Conservation (phyloP, 306 rosid genomes). For the Heteromeles arbutifolia region DNA sequence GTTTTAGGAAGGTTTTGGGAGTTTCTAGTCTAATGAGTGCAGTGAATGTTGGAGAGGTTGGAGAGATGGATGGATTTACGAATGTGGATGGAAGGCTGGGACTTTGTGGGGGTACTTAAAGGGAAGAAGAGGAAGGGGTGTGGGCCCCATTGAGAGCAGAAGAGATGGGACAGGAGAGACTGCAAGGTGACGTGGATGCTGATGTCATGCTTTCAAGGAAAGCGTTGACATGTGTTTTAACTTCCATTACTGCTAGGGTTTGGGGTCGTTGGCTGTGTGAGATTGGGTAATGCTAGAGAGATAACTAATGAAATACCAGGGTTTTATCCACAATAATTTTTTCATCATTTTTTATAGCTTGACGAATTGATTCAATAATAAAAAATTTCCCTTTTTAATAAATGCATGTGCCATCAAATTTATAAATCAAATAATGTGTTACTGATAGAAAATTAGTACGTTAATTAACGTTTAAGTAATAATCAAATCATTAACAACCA, state of each 20-base stretch:
- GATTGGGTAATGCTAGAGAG: no score
- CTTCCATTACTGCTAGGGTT: not conserved
- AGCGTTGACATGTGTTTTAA: slow-evolving; percentile 46
- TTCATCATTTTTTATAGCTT: no score
- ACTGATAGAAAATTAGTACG: no score
- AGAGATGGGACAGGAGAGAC: not conserved
- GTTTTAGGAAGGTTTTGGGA: not conserved
- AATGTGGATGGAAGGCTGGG: not conserved
- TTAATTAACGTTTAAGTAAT: no score
- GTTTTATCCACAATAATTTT: no score
- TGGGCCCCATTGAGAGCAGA: not conserved
- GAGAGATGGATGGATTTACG: not conserved
- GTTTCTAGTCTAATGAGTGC: not conserved
- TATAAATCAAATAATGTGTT: no score
- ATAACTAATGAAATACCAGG: no score
- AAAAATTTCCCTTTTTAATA: no score
- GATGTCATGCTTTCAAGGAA: slow-evolving; percentile 26
- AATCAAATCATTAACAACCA: no score
- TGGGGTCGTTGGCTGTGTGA: not conserved
- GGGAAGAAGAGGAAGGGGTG: not conserved
- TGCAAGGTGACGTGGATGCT: slow-evolving; percentile 50
- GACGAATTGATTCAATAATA: no score
- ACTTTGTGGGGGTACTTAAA: slow-evolving; percentile 28
- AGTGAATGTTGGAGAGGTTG: not conserved
- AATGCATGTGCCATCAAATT: no score